These are phyloP conservation scores for Lipomyces anomalus DNA, from an alignment of 805 yeast genomes.

Conservation along the genomic window DNA sequence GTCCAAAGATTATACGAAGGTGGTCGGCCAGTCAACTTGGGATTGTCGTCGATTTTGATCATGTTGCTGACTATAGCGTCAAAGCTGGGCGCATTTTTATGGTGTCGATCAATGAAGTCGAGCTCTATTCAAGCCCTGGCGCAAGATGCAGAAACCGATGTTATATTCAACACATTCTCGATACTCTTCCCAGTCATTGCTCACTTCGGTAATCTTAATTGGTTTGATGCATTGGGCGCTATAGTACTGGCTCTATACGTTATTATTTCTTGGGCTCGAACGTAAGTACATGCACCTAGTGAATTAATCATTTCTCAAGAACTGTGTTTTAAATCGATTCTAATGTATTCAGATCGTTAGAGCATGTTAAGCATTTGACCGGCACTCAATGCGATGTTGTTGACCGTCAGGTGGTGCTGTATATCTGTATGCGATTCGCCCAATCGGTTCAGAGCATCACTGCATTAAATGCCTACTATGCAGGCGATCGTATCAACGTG, in stretches of 20 bases:
- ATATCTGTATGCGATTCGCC: slow-evolving; percentile 63
- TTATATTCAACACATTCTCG: slow-evolving; percentile 57
- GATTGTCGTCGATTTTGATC: slow-evolving; percentile 46
- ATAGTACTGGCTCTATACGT: slow-evolving; percentile 55
- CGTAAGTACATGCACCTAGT: slow-evolving; percentile 25
- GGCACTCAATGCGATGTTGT: slow-evolving; percentile 62
- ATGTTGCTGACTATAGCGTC: slow-evolving; percentile 59
- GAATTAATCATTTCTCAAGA: no score
- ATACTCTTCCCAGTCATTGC: slow-evolving; percentile 65
- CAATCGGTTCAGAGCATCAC: slow-evolving; percentile 60
- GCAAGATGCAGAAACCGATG: slow-evolving; percentile 75
- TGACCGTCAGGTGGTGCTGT: slow-evolving; percentile 62
- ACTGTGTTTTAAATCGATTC: slow-evolving; percentile 18
- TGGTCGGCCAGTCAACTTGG: slow-evolving; percentile 40
- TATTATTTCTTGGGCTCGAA: slow-evolving; percentile 55
- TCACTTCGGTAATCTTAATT: slow-evolving; percentile 47
- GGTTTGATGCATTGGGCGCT: slow-evolving; percentile 76
- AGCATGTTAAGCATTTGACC: slow-evolving; percentile 67
- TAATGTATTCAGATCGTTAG: slow-evolving; percentile 44
- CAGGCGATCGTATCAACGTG: slow-evolving; percentile 69
- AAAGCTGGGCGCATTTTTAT: slow-evolving; percentile 54
- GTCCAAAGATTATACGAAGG: slow-evolving; percentile 44
- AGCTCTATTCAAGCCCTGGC: slow-evolving; percentile 71
- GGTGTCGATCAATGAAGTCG: slow-evolving; percentile 57
- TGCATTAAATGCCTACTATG: slow-evolving; percentile 65